Conservation (phyloP, 768 basidiomycete species). For the Podaxis sp. region DNA sequence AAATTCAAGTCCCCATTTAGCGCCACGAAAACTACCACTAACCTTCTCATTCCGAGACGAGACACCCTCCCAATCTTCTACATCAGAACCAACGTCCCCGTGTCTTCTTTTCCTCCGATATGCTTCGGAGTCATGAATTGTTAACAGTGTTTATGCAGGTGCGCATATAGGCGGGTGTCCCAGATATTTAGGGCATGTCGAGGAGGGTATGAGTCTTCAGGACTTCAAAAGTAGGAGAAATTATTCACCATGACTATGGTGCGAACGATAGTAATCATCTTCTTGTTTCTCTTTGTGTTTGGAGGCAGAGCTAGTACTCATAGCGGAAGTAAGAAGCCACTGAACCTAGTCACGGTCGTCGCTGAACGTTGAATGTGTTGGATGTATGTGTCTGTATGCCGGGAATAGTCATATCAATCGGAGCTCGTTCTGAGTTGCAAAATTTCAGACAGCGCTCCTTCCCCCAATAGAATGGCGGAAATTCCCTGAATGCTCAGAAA, state of each 20-base stretch:
- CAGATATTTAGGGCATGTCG: slow-evolving; percentile 9
- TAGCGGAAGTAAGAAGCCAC: background rate
- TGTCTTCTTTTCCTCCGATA: slow-evolving; percentile 9
- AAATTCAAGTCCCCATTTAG: background rate
- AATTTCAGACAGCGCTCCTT: too few relatives aligned
- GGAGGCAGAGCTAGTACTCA: background rate
- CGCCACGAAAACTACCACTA: background rate
- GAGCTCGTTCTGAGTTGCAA: too few relatives aligned
- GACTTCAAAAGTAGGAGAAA: background rate
- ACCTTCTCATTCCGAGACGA: slow-evolving; percentile 4
- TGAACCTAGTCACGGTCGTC: background rate
- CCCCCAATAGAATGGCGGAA: too few relatives aligned
- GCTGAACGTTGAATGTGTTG: background rate
- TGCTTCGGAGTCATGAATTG: background rate
- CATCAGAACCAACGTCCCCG: background rate
- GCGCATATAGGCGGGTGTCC: background rate
- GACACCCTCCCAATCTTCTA: background rate
- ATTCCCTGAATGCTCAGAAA: too few relatives aligned
- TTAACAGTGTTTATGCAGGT: background rate
- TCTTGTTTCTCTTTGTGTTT: background rate
- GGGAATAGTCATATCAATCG: too few relatives aligned
- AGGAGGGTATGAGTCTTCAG: slow-evolving; percentile 14
- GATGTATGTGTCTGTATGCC: background rate
- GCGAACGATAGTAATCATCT: background rate
- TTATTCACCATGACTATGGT: slow-evolving; percentile 14